Conservation (phyloP, 768 basidiomycete species). For the Paxillus ammoniavirescens region DNA sequence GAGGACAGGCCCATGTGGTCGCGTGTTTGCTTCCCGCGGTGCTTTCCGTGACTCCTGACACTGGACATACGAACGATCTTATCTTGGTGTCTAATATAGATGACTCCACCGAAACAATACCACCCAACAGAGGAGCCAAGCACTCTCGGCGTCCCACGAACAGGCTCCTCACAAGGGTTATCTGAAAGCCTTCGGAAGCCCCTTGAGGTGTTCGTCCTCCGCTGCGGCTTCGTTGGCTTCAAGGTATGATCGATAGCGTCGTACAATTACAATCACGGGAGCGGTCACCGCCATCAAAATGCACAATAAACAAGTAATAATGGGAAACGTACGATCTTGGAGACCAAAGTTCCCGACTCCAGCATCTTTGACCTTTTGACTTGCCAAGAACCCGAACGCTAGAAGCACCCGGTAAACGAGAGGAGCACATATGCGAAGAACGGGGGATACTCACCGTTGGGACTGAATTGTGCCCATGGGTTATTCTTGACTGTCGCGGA, state of each 20-base stretch:
- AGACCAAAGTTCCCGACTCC: slow-evolving; percentile 49
- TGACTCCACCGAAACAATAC: too few relatives aligned
- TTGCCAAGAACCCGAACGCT: slow-evolving; percentile 42
- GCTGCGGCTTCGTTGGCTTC: slow-evolving; percentile 38
- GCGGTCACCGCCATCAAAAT: slow-evolving; percentile 50
- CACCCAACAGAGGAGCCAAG: too few relatives aligned
- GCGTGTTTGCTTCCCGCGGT: too few relatives aligned
- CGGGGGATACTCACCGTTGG: slow-evolving; percentile 6
- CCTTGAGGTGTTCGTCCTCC: slow-evolving; percentile 25
- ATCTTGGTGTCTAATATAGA: too few relatives aligned
- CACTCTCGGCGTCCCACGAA: too few relatives aligned
- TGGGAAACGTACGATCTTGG: slow-evolving; percentile 35
- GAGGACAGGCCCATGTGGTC: too few relatives aligned
- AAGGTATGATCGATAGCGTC: slow-evolving; percentile 42
- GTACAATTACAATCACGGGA: slow-evolving; percentile 49
- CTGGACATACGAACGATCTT: too few relatives aligned
- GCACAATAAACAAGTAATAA: slow-evolving; percentile 50
- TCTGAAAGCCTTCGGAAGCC: not conserved
- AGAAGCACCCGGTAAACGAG: not conserved
- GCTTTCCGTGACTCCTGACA: too few relatives aligned
- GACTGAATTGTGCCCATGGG: not conserved
- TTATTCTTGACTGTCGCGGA: not conserved
- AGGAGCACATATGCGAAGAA: not conserved
- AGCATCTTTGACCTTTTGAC: slow-evolving; percentile 37
- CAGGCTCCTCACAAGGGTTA: not conserved